Percentiles rank a stretch among this genome's conserved stretches.
Conservation (phyloP, 1,284 basidiomycete genomes). For the Entoloma clypeatum region DNA sequence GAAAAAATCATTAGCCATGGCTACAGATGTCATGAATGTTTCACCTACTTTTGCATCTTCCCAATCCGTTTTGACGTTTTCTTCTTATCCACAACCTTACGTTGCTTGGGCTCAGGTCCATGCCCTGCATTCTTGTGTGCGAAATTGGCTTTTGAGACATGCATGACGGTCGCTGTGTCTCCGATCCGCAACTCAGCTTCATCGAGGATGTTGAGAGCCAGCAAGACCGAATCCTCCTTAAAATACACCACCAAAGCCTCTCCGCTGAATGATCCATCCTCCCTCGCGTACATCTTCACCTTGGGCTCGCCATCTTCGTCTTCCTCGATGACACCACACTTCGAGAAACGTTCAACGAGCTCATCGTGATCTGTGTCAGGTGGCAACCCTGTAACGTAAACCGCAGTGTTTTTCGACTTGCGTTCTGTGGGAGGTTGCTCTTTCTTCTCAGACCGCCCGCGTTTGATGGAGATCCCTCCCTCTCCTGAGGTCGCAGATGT, state of each 20-base stretch:
- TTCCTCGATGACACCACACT: conserved; percentile 90
- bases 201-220: conserved; percentile 86
- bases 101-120: conserved; percentile 40
- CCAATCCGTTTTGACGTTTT: conserved; percentile 76
- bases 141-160: conserved; percentile 85
- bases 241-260: conserved; percentile 97
- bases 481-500: conserved; percentile 53
- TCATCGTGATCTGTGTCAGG: conserved; percentile 73
- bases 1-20: conserved; percentile 5
- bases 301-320: conserved; percentile 85
- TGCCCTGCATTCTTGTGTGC: conserved; percentile 50
- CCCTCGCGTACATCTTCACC: conserved; percentile 91
- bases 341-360: conserved; percentile 79
- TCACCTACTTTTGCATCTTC: conserved; percentile 82
- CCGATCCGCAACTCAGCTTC: conserved; percentile 91
- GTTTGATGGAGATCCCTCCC: conserved; percentile 57
- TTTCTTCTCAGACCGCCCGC: conserved; percentile 54
- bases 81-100: conserved; percentile 78
- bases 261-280: conserved; percentile 89
- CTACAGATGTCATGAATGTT: conserved; percentile 1
- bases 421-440: conserved; percentile 43
- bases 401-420: conserved; percentile 86
- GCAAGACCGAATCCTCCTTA: conserved; percentile 90
- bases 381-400: conserved; percentile 89
- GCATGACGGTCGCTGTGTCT: conserved; percentile 71